phyloP scores from a whole-genome alignment of 2,329 filamentous ascomycete genomes.

The Fusarium sp. region DNA sequence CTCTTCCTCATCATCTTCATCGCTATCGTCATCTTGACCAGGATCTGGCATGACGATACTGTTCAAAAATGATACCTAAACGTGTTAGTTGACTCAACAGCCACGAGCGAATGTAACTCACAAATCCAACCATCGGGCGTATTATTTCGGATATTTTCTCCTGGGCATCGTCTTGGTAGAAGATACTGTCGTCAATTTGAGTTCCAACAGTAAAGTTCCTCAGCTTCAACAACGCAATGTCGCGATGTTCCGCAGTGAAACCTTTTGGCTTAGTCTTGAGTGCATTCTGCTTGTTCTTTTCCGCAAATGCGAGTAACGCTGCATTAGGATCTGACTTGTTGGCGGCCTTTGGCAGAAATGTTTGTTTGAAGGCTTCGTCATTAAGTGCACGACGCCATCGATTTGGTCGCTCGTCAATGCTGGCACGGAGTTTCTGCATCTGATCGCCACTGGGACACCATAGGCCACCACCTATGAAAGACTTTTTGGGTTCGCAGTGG shows the following conservation, averaged over 20 bases:
- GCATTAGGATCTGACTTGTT: constrained; percentile 56
- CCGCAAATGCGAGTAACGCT: constrained; percentile 76
- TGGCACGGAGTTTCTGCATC: constrained; percentile 75
- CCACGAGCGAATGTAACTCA: constrained; percentile 59
- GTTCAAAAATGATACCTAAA: constrained; percentile 78
- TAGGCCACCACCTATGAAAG: constrained; percentile 82
- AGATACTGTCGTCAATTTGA: constrained; percentile 72
- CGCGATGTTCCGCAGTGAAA: constrained; percentile 77
- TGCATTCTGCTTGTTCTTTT: constrained; percentile 76
- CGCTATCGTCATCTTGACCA: constrained; percentile 55
- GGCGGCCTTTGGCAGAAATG: constrained; percentile 67
- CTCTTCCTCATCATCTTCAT: constrained; percentile 50
- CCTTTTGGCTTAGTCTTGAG: constrained; percentile 91
- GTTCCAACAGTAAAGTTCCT: constrained; percentile 80
- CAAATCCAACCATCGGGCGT: constrained; percentile 78
- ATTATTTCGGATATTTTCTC: constrained; percentile 74
- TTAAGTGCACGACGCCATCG: constrained; percentile 76
- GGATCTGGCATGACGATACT: constrained; percentile 79
- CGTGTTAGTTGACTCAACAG: not conserved
- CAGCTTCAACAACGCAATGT: constrained; percentile 84
- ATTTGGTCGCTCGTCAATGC: constrained; percentile 78
- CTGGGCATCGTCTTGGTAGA: constrained; percentile 71
- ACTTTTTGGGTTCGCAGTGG: constrained; percentile 78
- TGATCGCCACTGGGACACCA: constrained; percentile 80
- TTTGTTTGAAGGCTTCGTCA: constrained; percentile 68